Evolutionary conservation across 106 monocot genomes (phyloP).

Genomic region (Dendrobium officinale): DNA sequence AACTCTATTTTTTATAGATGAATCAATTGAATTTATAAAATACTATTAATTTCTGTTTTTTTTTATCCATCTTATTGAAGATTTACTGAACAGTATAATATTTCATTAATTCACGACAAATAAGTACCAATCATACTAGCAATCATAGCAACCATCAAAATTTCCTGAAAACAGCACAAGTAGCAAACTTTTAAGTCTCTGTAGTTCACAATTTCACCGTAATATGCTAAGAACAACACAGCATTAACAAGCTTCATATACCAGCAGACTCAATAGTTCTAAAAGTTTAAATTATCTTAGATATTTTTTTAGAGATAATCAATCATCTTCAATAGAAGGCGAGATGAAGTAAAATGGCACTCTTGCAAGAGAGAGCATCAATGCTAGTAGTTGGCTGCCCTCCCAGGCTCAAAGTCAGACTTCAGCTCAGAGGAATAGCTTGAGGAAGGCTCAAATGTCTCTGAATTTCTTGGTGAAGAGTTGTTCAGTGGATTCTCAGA

Average conservation of each 20-base stretch:
- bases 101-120: no score
- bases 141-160: background rate
- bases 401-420: conserved; percentile 1
- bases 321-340: background rate
- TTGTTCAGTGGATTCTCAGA: background rate
- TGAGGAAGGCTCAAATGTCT: background rate
- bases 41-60: no score
- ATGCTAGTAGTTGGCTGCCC: conserved; percentile 7
- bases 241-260: background rate
- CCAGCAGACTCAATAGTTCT: background rate
- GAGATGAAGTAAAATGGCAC: background rate
- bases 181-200: background rate
- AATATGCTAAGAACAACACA: background rate
- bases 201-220: background rate
- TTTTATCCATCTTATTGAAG: no score
- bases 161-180: background rate
- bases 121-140: background rate
- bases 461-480: background rate
- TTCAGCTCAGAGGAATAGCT: background rate
- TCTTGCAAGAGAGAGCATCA: background rate
- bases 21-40: no score
- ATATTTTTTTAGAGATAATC: background rate
- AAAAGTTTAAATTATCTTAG: background rate
- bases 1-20: no score
- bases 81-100: no score